phyloP scores from a whole-genome alignment of 306 rosid species.

The Vachellia collinsii region DNA sequence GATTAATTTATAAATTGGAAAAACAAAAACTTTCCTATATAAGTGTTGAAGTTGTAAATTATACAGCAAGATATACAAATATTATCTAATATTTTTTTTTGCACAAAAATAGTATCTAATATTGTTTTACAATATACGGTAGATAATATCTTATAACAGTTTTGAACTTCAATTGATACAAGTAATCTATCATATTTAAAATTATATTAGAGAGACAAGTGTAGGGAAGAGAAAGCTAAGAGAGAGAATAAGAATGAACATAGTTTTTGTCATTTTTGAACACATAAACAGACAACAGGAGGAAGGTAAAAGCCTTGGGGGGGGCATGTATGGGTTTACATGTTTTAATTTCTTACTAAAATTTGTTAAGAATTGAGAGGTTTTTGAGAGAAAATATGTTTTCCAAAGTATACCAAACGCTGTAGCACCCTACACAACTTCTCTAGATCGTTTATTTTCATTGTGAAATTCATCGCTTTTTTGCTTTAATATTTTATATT shows the following conservation, averaged over 20 bases:
- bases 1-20: no score
- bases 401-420: background rate
- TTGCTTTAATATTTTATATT: background rate
- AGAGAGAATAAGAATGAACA: background rate
- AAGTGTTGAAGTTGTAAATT: no score
- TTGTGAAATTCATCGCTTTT: background rate
- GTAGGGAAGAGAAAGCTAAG: background rate
- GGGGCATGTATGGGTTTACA: background rate
- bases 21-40: no score
- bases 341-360: background rate
- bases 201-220: background rate
- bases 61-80: no score
- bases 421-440: background rate
- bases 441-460: background rate
- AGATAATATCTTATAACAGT: background rate
- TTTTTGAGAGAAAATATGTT: background rate
- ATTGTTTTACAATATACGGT: background rate
- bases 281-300: no score
- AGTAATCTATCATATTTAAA: background rate
- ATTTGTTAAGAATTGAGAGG: background rate
- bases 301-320: background rate
- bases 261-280: background rate
- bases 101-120: no score
- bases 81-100: no score
- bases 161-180: background rate